Evolutionary conservation across 139 green algal genomes (phyloP).

Genomic region (Coelastrella sp.): DNA sequence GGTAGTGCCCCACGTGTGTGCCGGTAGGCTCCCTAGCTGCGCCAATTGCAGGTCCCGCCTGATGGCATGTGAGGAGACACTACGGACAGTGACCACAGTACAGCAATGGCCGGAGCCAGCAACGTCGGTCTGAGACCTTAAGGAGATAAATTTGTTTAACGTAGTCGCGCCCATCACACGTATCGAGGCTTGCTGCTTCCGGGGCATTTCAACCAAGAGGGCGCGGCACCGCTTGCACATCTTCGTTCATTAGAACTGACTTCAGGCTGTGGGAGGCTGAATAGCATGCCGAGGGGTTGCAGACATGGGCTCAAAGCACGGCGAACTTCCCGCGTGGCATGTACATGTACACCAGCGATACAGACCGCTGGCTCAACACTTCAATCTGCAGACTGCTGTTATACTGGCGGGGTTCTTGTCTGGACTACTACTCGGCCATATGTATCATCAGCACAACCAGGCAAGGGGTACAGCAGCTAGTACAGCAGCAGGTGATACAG

Average conservation of each 20-base stretch:
- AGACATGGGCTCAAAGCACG: conserved; percentile 19
- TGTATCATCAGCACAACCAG: conserved; percentile 18
- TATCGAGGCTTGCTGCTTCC: too few relatives aligned
- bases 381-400: background rate
- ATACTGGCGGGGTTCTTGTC: background rate
- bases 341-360: background rate
- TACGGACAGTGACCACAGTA: too few relatives aligned
- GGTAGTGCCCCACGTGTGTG: too few relatives aligned
- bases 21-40: too few relatives aligned
- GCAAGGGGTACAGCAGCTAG: background rate
- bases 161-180: too few relatives aligned
- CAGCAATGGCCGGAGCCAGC: too few relatives aligned
- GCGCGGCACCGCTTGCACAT: too few relatives aligned
- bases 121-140: too few relatives aligned
- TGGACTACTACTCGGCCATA: background rate
- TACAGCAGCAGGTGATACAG: background rate
- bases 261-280: background rate
- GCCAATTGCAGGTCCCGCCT: too few relatives aligned
- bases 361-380: background rate
- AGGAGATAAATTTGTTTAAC: too few relatives aligned
- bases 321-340: background rate
- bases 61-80: too few relatives aligned
- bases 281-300: background rate
- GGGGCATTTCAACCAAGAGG: too few relatives aligned
- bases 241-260: background rate